A percentile compares a stretch with the other conserved stretches of the same genome.
These are phyloP conservation scores for Fraxinus ornus DNA, from an alignment of 305 asterid species.

Conservation along the genomic window DNA sequence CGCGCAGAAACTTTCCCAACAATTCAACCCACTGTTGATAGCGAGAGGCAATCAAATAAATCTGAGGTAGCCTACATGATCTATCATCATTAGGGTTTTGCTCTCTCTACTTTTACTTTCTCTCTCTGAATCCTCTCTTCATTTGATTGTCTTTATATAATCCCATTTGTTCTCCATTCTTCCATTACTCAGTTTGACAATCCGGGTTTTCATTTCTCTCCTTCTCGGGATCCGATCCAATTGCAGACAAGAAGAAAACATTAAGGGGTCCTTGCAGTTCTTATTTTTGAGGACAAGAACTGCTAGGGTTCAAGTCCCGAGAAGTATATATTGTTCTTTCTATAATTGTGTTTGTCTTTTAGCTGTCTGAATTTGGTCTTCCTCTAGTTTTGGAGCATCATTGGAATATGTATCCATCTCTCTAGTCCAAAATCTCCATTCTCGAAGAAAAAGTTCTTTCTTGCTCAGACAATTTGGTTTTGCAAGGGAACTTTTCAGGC, in stretches of 20 bases:
- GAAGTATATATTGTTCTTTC: conserved; percentile 23
- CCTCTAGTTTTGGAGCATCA: conserved; percentile 16
- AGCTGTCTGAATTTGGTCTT: conserved; percentile 19
- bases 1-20: conserved; percentile 60
- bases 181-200: conserved; percentile 35
- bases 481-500: neutral
- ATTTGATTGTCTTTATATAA: conserved; percentile 29
- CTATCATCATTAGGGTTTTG: conserved; percentile 71
- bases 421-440: neutral
- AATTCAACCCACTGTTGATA: conserved; percentile 59
- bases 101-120: conserved; percentile 23
- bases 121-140: neutral
- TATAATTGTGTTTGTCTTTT: conserved; percentile 30
- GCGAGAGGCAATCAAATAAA: conserved; percentile 36
- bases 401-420: conserved; percentile 16
- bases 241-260: conserved; percentile 26
- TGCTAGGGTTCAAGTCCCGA: conserved; percentile 50
- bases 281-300: neutral
- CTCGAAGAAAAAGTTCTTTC: neutral
- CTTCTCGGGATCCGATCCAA: conserved; percentile 47
- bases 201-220: conserved; percentile 11
- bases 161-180: conserved; percentile 37
- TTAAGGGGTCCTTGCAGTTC: conserved; percentile 20
- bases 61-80: conserved; percentile 28
- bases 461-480: neutral